Base-by-base conservation (phyloP, 148 eudicot genomes). In the Rhododendron molle region DNA sequence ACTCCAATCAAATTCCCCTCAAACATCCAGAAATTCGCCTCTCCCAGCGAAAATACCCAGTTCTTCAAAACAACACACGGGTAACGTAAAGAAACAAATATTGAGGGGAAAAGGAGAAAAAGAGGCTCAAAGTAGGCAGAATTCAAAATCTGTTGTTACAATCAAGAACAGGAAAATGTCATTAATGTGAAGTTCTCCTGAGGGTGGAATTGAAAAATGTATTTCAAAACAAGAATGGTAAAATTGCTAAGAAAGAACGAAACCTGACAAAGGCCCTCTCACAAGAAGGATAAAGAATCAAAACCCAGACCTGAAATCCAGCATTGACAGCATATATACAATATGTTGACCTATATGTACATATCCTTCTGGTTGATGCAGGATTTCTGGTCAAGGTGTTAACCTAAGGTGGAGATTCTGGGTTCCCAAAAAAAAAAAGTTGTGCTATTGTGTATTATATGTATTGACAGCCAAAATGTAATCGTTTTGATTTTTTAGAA, bases 241-340 rank as follows among this genome's bases (percentile, higher is more conserved):
- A 26, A 65, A 82, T 13, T 6, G 49, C 43, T 3, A 36, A 13
- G 50, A 44, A 28, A 69, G 30, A 43, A 34, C 7, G 67, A 54
- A 32, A 30, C 58, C 11, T 3, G 23, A 30, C 16, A 54, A 40
- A 7, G 18, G 23, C 38, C 8, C 20, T 18, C 28, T 6, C 16
- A 21, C 3, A 23, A 49, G 54, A 84, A 74, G 36, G 74, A 44
- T 0, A 32, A 40, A 84, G 52, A 84, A 47, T 82, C 43, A 69
- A 88, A 67, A 88, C 90, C 81, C 86, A 78, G 90, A 88, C 86
- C 88, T 84, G 87, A 88, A 87, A 87, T 81, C 89, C 86, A 83
- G 87, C 88, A 89, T 46, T 62, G 78, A 74, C 12, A 60, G 81
- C 46, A 86, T 62, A 36, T 15, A 49, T 13, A n/a, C 50, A 40